phyloP scores from a whole-genome alignment of 2,329 filamentous ascomycete genomes.

The Blumeriella jaapii region DNA sequence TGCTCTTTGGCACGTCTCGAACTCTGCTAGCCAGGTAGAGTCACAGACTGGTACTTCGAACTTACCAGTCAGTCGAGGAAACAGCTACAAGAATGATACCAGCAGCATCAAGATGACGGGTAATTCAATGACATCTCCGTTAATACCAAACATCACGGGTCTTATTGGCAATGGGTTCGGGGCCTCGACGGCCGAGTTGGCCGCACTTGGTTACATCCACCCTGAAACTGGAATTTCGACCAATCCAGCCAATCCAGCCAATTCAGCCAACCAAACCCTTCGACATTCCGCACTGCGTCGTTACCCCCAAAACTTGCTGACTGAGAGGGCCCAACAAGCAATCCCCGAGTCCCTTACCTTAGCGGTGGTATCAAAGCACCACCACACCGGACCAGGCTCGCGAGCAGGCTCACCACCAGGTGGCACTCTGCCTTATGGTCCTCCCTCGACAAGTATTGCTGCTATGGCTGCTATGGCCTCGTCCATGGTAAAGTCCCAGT shows the following conservation, averaged over 20 bases:
- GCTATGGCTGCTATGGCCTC: no score
- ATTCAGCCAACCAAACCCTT: background rate
- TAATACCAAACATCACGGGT: background rate
- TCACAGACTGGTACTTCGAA: background rate
- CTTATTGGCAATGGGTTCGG: background rate
- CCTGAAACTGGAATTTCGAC: background rate
- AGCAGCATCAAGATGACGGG: background rate
- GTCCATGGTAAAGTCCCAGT: no score
- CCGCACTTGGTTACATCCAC: background rate
- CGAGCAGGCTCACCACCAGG: no score
- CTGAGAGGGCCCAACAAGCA: no score
- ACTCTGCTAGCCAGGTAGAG: background rate
- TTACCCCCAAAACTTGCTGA: background rate
- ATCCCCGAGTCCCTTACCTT: no score
- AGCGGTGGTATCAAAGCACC: no score
- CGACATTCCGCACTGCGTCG: background rate
- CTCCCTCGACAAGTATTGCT: no score
- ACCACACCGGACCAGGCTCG: no score
- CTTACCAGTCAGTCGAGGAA: background rate
- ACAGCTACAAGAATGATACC: background rate
- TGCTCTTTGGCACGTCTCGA: background rate
- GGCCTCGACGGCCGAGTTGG: no score
- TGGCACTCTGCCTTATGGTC: slow-evolving; percentile 1
- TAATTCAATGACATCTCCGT: background rate
- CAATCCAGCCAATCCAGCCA: background rate